These are phyloP conservation scores for Backusella tarrabulga DNA, from an alignment of 192 early-diverging fungal species.

Conservation along the genomic window DNA sequence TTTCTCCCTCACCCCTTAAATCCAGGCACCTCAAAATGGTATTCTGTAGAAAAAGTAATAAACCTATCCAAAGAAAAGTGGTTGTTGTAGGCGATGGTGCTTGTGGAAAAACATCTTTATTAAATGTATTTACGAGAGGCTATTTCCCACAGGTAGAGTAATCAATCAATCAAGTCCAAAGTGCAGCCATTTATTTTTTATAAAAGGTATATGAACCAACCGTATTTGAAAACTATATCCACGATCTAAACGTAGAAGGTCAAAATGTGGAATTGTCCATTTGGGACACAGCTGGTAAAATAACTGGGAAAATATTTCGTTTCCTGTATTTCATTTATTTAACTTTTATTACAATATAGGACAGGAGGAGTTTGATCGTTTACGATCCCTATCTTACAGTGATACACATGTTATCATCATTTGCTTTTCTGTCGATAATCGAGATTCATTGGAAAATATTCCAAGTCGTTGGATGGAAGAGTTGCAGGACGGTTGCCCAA, in stretches of 20 bases:
- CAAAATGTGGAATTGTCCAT: conserved; percentile 33
- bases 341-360: conserved; percentile 11
- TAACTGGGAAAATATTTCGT: neutral
- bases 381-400: conserved; percentile 29
- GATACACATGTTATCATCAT: conserved; percentile 35
- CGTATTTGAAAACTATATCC: conserved; percentile 39
- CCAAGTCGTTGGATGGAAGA: conserved; percentile 22
- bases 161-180: neutral
- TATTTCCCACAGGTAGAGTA: conserved; percentile 76
- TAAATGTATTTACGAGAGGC: conserved; percentile 75
- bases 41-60: conserved; percentile 11
- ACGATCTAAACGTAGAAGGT: conserved; percentile 35
- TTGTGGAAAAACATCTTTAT: conserved; percentile 78
- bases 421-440: conserved; percentile 33
- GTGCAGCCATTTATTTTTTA: neutral
- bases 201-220: conserved; percentile 40
- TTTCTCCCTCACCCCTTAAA: neutral
- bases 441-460: conserved; percentile 33
- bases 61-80: conserved; percentile 29
- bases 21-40: conserved; percentile 8
- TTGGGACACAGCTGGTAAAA: conserved; percentile 36
- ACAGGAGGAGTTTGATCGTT: conserved; percentile 33
- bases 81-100: conserved; percentile 68
- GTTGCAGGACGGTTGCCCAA: conserved; percentile 23
- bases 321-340: neutral